Evolutionary conservation across 1,139 yeast genomes (phyloP).

Genomic region (Blastobotrys ciferrii): DNA sequence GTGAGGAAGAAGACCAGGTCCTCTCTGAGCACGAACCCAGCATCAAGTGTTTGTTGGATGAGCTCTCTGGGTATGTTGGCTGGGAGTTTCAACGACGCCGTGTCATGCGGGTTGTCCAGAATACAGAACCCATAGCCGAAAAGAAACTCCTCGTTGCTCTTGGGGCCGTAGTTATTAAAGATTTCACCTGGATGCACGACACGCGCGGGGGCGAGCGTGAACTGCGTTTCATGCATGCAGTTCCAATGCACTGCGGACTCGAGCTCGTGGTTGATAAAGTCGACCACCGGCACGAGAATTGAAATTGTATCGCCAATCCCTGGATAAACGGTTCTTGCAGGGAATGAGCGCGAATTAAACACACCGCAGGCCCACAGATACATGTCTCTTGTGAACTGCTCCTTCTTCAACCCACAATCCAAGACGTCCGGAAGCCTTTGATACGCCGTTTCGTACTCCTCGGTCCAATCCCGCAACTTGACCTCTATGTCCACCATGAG

Average conservation of each 20-base stretch:
- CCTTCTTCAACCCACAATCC: slow-evolving; percentile 9
- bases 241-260: slow-evolving; percentile 67
- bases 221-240: slow-evolving; percentile 29
- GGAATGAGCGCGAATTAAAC: slow-evolving; percentile 76
- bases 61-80: slow-evolving; percentile 7
- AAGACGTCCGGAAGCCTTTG: slow-evolving; percentile 10
- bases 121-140: slow-evolving; percentile 66
- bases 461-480: slow-evolving; percentile 31
- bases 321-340: slow-evolving; percentile 48
- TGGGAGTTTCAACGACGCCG: slow-evolving; percentile 49
- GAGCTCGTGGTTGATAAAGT: slow-evolving; percentile 70
- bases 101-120: slow-evolving; percentile 59
- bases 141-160: slow-evolving; percentile 73
- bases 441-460: slow-evolving; percentile 30
- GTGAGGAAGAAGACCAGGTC: slow-evolving; percentile 25
- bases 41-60: slow-evolving; percentile 7
- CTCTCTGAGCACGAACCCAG: slow-evolving; percentile 16
- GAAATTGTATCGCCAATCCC: slow-evolving; percentile 1
- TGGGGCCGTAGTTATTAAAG: slow-evolving; percentile 81
- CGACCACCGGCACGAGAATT: slow-evolving; percentile 75
- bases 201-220: slow-evolving; percentile 32
- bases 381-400: slow-evolving; percentile 33
- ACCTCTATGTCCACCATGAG: slow-evolving; percentile 37
- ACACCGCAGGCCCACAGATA: slow-evolving; percentile 76
- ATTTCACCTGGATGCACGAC: slow-evolving; percentile 40